These are phyloP conservation scores for Aspergillus nanangensis DNA, from an alignment of 495 filamentous ascomycete genomes.

Conservation along the genomic window DNA sequence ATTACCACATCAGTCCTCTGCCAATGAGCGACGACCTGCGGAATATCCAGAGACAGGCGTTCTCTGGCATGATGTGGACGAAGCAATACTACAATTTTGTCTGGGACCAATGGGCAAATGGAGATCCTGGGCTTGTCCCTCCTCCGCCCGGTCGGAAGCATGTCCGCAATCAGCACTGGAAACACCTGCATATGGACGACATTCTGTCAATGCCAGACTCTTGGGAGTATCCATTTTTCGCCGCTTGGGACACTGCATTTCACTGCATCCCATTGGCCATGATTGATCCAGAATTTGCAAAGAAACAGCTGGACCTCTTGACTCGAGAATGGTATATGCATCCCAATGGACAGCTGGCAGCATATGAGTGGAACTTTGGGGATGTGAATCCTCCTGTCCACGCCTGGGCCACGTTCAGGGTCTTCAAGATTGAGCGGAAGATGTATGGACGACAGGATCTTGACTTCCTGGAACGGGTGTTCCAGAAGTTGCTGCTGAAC, in stretches of 20 bases:
- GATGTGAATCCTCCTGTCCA: constrained; percentile 97
- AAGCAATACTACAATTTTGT: constrained; percentile 97
- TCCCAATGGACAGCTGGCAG: constrained; percentile 88
- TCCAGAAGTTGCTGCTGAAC: constrained; percentile 92
- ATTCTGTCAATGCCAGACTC: constrained; percentile 96
- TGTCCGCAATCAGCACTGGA: constrained; percentile 86
- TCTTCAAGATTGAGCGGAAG: constrained; percentile 97
- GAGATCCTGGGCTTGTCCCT: constrained; percentile 66
- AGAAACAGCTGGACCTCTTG: constrained; percentile 93
- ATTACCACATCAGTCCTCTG: constrained; percentile 84
- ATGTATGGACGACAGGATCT: constrained; percentile 92
- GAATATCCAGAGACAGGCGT: constrained; percentile 91
- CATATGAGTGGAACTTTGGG: constrained; percentile 97
- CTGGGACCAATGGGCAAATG: constrained; percentile 96
- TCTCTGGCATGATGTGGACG: constrained; percentile 95
- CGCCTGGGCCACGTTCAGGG: constrained; percentile 90
- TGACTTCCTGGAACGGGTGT: constrained; percentile 93
- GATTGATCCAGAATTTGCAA: constrained; percentile 96
- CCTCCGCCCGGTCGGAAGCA: constrained; percentile 76
- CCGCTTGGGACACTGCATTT: constrained; percentile 95
- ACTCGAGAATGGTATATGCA: constrained; percentile 99
- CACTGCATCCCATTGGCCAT: constrained; percentile 93
- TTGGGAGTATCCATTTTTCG: constrained; percentile 99
- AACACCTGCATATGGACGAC: constrained; percentile 88
- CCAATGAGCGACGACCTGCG: constrained; percentile 93